These are phyloP conservation scores for Taphrina betulina DNA, from an alignment of 1,139 yeast genomes.

Conservation along the genomic window DNA sequence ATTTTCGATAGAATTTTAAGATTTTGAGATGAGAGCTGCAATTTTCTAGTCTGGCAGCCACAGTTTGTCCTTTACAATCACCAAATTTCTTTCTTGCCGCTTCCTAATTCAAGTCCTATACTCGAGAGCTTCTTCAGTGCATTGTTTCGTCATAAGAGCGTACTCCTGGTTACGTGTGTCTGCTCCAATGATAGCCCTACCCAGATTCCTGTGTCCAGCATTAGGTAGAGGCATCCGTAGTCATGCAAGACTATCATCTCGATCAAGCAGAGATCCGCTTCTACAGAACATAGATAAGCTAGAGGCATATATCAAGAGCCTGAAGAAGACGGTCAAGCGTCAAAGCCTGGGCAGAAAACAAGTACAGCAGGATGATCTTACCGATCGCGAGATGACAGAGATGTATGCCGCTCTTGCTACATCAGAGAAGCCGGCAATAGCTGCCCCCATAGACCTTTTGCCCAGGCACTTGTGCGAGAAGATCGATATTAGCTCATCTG, in stretches of 20 bases:
- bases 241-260: neutral
- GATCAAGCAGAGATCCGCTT: neutral
- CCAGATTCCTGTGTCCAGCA: conserved; percentile 24
- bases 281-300: conserved; percentile 27
- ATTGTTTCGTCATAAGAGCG: no score
- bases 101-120: no score
- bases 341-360: neutral
- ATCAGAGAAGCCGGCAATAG: neutral
- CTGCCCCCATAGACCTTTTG: neutral
- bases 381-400: neutral
- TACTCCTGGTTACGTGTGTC: no score
- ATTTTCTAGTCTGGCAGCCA: no score
- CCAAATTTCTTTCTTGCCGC: no score
- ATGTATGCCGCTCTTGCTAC: conserved; percentile 18
- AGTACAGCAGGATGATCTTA: neutral
- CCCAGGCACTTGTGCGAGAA: neutral
- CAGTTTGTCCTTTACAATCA: no score
- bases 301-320: conserved; percentile 22
- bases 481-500: no score
- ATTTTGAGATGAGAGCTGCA: no score
- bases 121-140: no score
- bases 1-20: no score
- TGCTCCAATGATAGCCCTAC: no score
- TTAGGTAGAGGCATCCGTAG: conserved; percentile 7
- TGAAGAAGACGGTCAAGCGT: conserved; percentile 12